Evolutionary conservation across 345 rosid species (phyloP), one percentile per base, ranked within the genome.

Genomic region (Syzygium oleosum): DNA sequence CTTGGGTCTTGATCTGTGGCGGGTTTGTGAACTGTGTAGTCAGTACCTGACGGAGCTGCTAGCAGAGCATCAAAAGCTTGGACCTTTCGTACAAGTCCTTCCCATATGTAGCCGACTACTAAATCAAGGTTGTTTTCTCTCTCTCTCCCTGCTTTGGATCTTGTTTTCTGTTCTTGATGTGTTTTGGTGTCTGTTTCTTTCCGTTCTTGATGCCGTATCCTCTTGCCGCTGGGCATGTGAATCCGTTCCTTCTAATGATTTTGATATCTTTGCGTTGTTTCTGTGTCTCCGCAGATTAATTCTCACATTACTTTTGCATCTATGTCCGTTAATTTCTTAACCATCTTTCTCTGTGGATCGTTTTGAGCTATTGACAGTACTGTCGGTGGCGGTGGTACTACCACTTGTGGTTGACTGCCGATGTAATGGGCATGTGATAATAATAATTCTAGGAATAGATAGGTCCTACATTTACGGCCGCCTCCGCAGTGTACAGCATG

Each of bases 51-150:
- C 98, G 88, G 99, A 96, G 91, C 92, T 98, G 90, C 86, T 96
- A 85, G 98, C 97, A 31, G 99, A 98, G 92, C 98, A 94, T 93
- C 98, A 96, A 87, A 98, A 98, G 98, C 95, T 98, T 89, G 97
- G 96, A 87, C 99, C 99, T 90, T 98, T 98, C 93, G 91, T 94
- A 92, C 98, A 94, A 90, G 95, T 98, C 86, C 97, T 98, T 78
- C 99, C 99, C 61, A 93, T 93, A 88, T 96, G 99, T 89, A 94
- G 96, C 95, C 94, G 99, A 51, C 95, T 98, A 88, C 87, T 98
- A 88, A 95, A 95, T 93, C 99, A 98, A 96, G 99, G 99, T 96
- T 90, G 61, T 52, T 58, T 83, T 80, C 83, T 88, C 86, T 68
- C 10, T 89, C 52, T 1, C 54, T 84, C 87, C 89, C 73, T 51